These are phyloP conservation scores for Tolypocladium endophyticum DNA, from an alignment of 2,329 filamentous ascomycete species.

Conservation along the genomic window DNA sequence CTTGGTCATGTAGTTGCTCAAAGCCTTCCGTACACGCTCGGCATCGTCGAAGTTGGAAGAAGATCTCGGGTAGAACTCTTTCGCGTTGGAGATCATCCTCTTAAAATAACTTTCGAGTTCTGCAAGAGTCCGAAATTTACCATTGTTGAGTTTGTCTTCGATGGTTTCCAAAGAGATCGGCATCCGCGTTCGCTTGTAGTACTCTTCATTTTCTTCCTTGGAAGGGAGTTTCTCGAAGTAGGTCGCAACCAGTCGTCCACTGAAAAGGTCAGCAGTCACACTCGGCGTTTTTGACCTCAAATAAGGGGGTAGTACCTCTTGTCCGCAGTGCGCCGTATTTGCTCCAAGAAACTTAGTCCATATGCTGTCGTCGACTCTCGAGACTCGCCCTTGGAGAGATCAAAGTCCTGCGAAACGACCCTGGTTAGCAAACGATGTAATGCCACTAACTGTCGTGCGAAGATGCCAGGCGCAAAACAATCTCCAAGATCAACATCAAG, in stretches of 20 bases:
- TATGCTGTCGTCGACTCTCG: slow-evolving; percentile 58
- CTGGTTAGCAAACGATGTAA: background rate
- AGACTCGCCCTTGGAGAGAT: slow-evolving; percentile 48
- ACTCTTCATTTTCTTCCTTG: slow-evolving; percentile 54
- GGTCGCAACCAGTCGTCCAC: slow-evolving; percentile 63
- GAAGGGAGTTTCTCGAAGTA: slow-evolving; percentile 66
- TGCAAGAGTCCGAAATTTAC: slow-evolving; percentile 60
- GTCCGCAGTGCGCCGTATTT: slow-evolving; percentile 65
- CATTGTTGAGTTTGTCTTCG: slow-evolving; percentile 60
- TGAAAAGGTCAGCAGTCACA: slow-evolving; percentile 20
- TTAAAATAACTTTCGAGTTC: slow-evolving; percentile 77
- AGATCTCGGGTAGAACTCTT: slow-evolving; percentile 67
- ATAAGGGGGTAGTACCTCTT: slow-evolving; percentile 56
- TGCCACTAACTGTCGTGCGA: background rate
- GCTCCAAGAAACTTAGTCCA: slow-evolving; percentile 64
- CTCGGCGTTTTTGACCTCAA: background rate
- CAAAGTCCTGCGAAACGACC: slow-evolving; percentile 23
- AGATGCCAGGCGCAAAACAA: background rate
- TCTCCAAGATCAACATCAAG: background rate
- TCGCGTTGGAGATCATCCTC: slow-evolving; percentile 79
- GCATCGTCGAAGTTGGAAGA: slow-evolving; percentile 72
- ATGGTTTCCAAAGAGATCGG: slow-evolving; percentile 71
- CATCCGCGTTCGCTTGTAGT: slow-evolving; percentile 67
- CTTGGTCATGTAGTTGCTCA: slow-evolving; percentile 81
- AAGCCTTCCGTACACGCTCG: slow-evolving; percentile 73